phyloP scores from a whole-genome alignment of 108 stramenopile species.

The Nitzschia putrida region DNA sequence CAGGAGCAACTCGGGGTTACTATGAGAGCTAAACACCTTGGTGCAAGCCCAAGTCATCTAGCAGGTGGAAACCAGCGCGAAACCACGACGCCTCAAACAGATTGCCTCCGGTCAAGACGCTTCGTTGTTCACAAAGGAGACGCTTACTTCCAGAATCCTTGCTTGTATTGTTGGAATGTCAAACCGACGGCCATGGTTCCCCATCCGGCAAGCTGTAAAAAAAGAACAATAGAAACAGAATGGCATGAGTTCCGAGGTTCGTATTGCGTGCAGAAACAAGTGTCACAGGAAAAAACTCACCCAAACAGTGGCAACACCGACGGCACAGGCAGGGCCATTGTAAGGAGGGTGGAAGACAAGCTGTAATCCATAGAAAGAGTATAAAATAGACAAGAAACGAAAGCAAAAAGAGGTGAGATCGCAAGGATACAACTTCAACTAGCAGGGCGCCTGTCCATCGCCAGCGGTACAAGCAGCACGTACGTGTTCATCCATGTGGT shows the following conservation, averaged over 20 bases:
- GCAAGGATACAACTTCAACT: background rate
- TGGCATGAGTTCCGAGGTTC: too few relatives aligned
- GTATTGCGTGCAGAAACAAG: background rate
- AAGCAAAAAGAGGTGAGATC: constrained; percentile 1
- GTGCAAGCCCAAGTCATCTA: too few relatives aligned
- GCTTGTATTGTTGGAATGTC: constrained; percentile 82
- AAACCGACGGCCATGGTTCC: constrained; percentile 75
- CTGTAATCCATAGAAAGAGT: background rate
- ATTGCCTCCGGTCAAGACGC: too few relatives aligned
- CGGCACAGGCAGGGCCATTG: constrained; percentile 33
- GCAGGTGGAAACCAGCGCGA: too few relatives aligned
- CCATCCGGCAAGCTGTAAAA: constrained; percentile 42
- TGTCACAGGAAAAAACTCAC: constrained; percentile 3
- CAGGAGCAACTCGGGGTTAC: too few relatives aligned
- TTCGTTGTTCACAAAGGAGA: background rate
- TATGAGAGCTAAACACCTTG: too few relatives aligned
- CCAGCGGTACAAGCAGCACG: constrained; percentile 3
- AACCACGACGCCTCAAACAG: too few relatives aligned
- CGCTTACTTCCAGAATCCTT: constrained; percentile 72
- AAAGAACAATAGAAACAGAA: constrained; percentile 20
- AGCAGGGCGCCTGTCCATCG: constrained; percentile 1
- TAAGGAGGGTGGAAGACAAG: constrained; percentile 51
- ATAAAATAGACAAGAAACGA: background rate
- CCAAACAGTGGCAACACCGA: constrained; percentile 21
- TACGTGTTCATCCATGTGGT: constrained; percentile 35